Evolutionary conservation across 805 yeast genomes (phyloP).

Genomic region (Saturnispora gosingensis): DNA sequence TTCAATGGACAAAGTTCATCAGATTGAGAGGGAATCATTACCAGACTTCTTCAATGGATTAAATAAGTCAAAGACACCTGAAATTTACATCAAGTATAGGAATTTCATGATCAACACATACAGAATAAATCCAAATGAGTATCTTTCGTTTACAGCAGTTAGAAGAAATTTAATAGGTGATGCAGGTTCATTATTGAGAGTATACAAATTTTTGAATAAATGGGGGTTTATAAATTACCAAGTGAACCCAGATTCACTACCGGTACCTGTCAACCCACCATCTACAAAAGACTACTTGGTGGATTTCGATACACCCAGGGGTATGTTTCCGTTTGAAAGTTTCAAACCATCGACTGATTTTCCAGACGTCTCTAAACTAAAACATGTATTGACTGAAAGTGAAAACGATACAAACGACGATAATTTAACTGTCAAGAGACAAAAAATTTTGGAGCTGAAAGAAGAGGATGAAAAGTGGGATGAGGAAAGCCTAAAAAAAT

Average conservation of each 20-base stretch:
- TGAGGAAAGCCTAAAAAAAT: conserved; percentile 45
- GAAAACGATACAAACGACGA: not conserved
- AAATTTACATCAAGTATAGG: conserved; percentile 70
- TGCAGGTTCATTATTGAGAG: conserved; percentile 78
- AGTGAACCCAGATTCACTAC: conserved; percentile 70
- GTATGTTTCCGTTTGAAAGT: conserved; percentile 83
- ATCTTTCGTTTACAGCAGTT: conserved; percentile 80
- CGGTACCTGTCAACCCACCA: conserved; percentile 61
- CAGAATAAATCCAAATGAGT: conserved; percentile 82
- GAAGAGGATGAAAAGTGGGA: conserved; percentile 52
- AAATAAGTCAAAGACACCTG: conserved; percentile 69
- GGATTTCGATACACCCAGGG: conserved; percentile 82
- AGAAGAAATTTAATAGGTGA: conserved; percentile 88
- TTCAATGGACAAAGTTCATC: conserved; percentile 58
- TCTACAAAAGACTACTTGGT: conserved; percentile 69
- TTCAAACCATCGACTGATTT: conserved; percentile 55
- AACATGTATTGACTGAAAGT: conserved; percentile 11
- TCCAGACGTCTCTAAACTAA: conserved; percentile 26
- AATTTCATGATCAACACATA: conserved; percentile 86
- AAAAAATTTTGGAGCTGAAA: conserved; percentile 22
- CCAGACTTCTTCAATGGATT: conserved; percentile 72
- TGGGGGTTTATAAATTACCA: conserved; percentile 96
- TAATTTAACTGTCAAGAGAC: conserved; percentile 13
- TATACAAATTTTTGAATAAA: conserved; percentile 72
- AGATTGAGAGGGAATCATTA: conserved; percentile 70